Base-by-base conservation (phyloP, 371 early-diverging fungal species). In the Rhizopus sp. region DNA sequence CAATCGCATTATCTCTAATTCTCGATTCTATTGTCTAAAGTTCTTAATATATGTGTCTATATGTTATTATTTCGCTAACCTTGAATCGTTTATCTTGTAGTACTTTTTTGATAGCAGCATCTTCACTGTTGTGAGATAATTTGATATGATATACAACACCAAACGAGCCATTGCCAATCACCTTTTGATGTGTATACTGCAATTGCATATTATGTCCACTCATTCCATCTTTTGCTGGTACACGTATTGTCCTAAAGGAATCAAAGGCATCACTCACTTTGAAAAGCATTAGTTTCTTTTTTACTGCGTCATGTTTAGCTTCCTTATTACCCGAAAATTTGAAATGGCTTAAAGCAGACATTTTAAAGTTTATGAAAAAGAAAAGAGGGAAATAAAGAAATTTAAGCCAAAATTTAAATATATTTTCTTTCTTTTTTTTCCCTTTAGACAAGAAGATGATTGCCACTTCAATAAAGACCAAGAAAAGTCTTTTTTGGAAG, bases 81-180 rank as follows among this genome's bases (percentile, higher is more conserved):
- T 96, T 96, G 86, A 94, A 97, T 44, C 97, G 84, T 78, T 88
- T 90, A 73, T 97, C 97, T 82, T 96, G 97, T 17, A 94, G 73
- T 13, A 97, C 97, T 77, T 94, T 94, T 78, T 97, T 97, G 55
- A 97, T 93, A 58, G 97, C 97, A 39, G 86, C 88, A 37, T 83
- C 82, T 63, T 95, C 93, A 45, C 84, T 82, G 44, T 82, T 78
- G 54, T 88, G 82, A 30, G 89, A 75, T 15, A 94, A 75, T 68
- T 90, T 87, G 37, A 95, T 96, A 78, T 94, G 94, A 73, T 90
- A 95, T 38, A 97, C 97, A 9, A 96, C 96, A 41, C 97, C 97
- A 73, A 97, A 97, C 13, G 95, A 93, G 23, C 97, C 97, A 66
- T 94, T 95, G 46, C 97, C 97, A 52, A 95, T 82, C 29, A 93